Percentiles rank a stretch among this genome's conserved stretches.
phyloP scores from a whole-genome alignment of 1,139 yeast genomes.

The Sugiyamaella pinicola region DNA sequence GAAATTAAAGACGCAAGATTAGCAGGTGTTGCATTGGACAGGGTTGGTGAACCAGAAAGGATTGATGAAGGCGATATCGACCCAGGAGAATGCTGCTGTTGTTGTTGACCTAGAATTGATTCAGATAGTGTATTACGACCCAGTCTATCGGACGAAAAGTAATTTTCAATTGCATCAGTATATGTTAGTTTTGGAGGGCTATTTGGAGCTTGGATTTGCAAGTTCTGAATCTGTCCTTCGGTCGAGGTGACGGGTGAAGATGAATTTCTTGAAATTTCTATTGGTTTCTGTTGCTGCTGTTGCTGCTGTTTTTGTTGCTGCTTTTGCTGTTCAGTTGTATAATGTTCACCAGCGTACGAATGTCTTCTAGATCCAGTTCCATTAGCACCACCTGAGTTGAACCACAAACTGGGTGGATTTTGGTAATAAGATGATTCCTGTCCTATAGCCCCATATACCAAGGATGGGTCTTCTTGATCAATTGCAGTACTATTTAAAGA shows the following conservation, averaged over 20 bases:
- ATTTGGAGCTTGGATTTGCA: slow-evolving; percentile 9
- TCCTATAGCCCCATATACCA: slow-evolving; percentile 25
- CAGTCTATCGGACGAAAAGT: slow-evolving; percentile 32
- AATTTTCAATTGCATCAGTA: slow-evolving; percentile 27
- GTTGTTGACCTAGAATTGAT: slow-evolving; percentile 20
- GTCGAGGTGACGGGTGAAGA: slow-evolving; percentile 9
- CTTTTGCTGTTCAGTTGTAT: slow-evolving; percentile 14
- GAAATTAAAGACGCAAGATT: slow-evolving; percentile 32
- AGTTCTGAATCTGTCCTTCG: slow-evolving; percentile 3
- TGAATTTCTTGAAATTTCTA: slow-evolving; percentile 10
- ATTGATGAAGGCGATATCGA: slow-evolving; percentile 12
- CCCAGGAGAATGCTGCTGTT: slow-evolving; percentile 5
- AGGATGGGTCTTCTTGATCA: slow-evolving; percentile 2
- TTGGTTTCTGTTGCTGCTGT: slow-evolving; percentile 11
- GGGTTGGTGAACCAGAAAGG: slow-evolving; percentile 16
- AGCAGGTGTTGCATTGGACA: slow-evolving; percentile 21
- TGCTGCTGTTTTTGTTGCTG: slow-evolving; percentile 18
- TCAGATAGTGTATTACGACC: slow-evolving; percentile 30
- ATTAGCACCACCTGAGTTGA: slow-evolving; percentile 8
- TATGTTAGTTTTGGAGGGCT: slow-evolving; percentile 15
- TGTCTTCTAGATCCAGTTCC: slow-evolving; percentile 30
- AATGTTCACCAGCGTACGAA: slow-evolving; percentile 34
- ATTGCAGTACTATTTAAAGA: background rate
- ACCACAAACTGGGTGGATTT: slow-evolving; percentile 11
- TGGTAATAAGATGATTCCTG: slow-evolving; percentile 22